phyloP scores from a whole-genome alignment of 495 filamentous ascomycete genomes.

The Patellaria atrata region DNA sequence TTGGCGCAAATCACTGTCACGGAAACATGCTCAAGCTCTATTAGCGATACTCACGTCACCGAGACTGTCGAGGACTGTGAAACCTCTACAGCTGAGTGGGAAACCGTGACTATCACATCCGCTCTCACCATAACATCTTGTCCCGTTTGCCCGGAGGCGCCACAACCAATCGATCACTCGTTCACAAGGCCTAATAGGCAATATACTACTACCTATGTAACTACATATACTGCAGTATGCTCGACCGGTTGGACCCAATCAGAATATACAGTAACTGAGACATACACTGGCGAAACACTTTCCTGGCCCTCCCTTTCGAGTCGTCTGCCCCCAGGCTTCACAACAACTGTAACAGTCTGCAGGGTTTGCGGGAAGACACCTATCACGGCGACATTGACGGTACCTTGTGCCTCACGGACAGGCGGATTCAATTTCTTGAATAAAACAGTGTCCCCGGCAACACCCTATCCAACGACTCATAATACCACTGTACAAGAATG shows the following conservation, averaged over 20 bases:
- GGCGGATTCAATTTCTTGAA: too few species aligned
- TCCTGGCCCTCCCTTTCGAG: conserved; percentile 22
- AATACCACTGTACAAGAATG: too few species aligned
- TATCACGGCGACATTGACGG: background rate
- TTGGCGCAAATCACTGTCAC: too few species aligned
- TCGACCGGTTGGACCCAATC: conserved; percentile 28
- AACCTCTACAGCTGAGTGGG: background rate
- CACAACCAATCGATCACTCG: conserved; percentile 1
- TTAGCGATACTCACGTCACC: too few species aligned
- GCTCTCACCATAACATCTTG: background rate
- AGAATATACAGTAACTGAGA: conserved; percentile 35
- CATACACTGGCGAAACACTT: conserved; percentile 22
- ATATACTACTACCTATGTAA: conserved; percentile 32
- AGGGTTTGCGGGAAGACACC: conserved; percentile 25
- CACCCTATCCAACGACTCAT: too few species aligned
- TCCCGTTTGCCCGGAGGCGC: background rate
- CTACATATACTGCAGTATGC: conserved; percentile 28
- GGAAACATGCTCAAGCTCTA: too few species aligned
- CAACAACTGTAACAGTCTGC: conserved; percentile 34
- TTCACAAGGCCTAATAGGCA: background rate
- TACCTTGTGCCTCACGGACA: too few species aligned
- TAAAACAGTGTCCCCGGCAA: too few species aligned
- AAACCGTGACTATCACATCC: too few species aligned
- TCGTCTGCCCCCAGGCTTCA: conserved; percentile 28
- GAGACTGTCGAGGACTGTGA: background rate